These are phyloP conservation scores for Erythrobasidium hasegawianum DNA, from an alignment of 1,284 basidiomycete species.

Conservation along the genomic window DNA sequence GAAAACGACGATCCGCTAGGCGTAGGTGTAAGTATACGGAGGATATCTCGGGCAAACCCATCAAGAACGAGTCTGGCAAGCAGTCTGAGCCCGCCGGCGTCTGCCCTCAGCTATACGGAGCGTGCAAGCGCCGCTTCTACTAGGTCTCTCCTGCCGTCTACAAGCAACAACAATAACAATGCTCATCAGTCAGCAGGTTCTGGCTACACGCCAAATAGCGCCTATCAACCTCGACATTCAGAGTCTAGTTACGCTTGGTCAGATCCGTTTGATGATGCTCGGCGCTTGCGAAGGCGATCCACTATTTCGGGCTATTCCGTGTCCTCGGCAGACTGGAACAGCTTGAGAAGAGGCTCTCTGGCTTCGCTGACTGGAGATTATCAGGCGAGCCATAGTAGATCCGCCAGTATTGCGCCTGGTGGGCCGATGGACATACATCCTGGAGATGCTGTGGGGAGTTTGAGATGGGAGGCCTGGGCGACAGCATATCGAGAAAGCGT, in stretches of 20 bases:
- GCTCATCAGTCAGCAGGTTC: not conserved
- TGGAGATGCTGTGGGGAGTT: not conserved
- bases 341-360: conserved; percentile 25
- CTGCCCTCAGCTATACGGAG: not conserved
- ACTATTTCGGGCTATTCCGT: conserved; percentile 34
- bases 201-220: not conserved
- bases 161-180: not conserved
- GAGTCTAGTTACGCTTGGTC: conserved; percentile 9
- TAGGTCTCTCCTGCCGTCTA: not conserved
- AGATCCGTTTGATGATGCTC: conserved; percentile 15
- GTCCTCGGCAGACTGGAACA: conserved; percentile 22
- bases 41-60: not conserved
- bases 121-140: not conserved
- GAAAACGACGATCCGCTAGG: conserved; percentile 4
- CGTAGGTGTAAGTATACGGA: not conserved
- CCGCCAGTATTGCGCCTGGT: conserved; percentile 6
- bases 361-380: conserved; percentile 8
- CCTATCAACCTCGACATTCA: not conserved
- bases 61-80: not conserved
- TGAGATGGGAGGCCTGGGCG: conserved; percentile 33
- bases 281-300: conserved; percentile 10
- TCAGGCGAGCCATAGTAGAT: not conserved
- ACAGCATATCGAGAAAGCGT: conserved; percentile 29
- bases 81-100: conserved; percentile 1
- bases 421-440: not conserved